These are phyloP conservation scores for Verticillium klebahnii DNA, from an alignment of 2,329 filamentous ascomycete genomes.

Conservation along the genomic window DNA sequence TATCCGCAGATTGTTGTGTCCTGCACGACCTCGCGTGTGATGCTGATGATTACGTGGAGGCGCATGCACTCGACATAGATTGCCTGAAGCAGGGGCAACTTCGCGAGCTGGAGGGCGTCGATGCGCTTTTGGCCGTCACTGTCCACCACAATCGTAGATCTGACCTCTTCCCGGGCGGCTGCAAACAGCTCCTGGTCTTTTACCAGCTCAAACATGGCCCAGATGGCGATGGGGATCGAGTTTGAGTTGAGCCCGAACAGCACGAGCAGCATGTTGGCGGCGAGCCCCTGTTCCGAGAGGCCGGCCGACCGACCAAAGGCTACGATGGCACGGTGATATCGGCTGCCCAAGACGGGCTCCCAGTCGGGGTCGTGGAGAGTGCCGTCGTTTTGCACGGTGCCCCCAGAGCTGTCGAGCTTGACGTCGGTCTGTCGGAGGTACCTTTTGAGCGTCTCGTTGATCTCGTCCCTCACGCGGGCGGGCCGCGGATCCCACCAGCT, in stretches of 20 bases:
- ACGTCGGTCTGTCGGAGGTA: slow-evolving; percentile 9
- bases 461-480: slow-evolving; percentile 11
- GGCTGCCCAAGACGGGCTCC: slow-evolving; percentile 22
- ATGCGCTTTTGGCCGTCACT: slow-evolving; percentile 9
- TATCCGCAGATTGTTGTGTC: slow-evolving; percentile 12
- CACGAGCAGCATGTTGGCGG: slow-evolving; percentile 7
- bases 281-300: slow-evolving; percentile 10
- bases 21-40: slow-evolving; percentile 17
- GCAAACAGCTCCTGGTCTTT: slow-evolving; percentile 15
- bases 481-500: slow-evolving; percentile 15
- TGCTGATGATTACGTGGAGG: slow-evolving; percentile 17
- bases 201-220: slow-evolving; percentile 22
- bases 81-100: slow-evolving; percentile 20
- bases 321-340: slow-evolving; percentile 13
- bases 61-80: slow-evolving; percentile 21
- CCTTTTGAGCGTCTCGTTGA: slow-evolving; percentile 7
- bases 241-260: slow-evolving; percentile 19
- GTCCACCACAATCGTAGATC: slow-evolving; percentile 7
- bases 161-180: slow-evolving; percentile 16
- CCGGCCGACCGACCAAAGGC: slow-evolving; percentile 15
- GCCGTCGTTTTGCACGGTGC: slow-evolving; percentile 12
- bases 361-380: slow-evolving; percentile 14
- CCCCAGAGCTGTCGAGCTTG: background rate
- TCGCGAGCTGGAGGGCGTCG: slow-evolving; percentile 14
- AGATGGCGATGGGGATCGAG: slow-evolving; percentile 20